phyloP scores from a whole-genome alignment of 345 rosid genomes.

The Dimocarpus longan region DNA sequence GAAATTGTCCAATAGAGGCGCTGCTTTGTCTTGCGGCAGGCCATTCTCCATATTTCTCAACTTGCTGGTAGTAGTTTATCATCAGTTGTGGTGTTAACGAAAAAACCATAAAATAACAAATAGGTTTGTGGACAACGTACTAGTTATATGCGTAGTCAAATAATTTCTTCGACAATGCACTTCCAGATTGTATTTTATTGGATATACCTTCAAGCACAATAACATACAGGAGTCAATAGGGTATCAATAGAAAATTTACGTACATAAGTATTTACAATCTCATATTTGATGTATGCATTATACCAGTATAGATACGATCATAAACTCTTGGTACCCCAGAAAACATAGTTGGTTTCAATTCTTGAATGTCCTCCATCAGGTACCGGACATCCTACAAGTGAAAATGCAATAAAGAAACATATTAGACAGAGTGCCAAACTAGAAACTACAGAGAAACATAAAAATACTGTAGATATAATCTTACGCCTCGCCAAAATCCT shows the following conservation, averaged over 20 bases:
- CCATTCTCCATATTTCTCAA: constrained; percentile 70
- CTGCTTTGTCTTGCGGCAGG: constrained; percentile 75
- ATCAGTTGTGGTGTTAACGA: constrained; percentile 13
- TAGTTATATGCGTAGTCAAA: constrained; percentile 79
- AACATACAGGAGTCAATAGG: background rate
- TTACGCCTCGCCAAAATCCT: constrained; percentile 94
- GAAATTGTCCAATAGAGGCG: constrained; percentile 79
- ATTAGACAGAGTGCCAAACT: background rate
- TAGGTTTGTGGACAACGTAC: constrained; percentile 47
- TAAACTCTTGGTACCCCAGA: constrained; percentile 92
- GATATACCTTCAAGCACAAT: constrained; percentile 58
- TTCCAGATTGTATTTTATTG: constrained; percentile 67
- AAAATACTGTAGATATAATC: constrained; percentile 14
- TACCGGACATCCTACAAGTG: constrained; percentile 62
- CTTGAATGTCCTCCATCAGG: constrained; percentile 84
- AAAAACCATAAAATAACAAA: constrained; percentile 10
- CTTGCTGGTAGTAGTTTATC: constrained; percentile 57
- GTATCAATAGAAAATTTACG: background rate
- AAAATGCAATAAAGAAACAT: background rate
- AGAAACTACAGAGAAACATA: background rate
- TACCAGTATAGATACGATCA: constrained; percentile 80
- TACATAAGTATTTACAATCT: background rate
- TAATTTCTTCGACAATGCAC: constrained; percentile 60
- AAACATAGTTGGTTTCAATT: constrained; percentile 78
- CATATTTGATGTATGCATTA: background rate